These are phyloP conservation scores for Quercus mongolica DNA, from an alignment of 306 rosid species.

Conservation along the genomic window DNA sequence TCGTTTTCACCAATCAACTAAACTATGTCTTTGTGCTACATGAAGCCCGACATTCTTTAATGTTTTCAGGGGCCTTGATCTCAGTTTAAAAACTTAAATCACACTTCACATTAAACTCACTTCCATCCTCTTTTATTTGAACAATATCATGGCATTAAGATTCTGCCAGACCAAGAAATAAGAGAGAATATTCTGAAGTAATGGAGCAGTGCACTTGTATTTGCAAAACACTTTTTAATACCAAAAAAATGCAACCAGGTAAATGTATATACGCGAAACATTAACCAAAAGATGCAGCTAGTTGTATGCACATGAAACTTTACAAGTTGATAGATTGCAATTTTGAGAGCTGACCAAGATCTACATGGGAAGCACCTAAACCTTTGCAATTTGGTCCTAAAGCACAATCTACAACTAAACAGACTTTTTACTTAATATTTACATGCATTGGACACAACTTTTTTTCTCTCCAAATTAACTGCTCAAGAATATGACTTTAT, in stretches of 20 bases:
- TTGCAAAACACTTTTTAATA: neutral
- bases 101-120: no score
- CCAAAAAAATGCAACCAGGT: neutral
- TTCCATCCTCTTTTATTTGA: no score
- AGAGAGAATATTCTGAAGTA: neutral
- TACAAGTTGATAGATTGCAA: conserved; percentile 33
- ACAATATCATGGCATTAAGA: neutral
- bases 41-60: no score
- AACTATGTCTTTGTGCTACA: no score
- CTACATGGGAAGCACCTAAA: conserved; percentile 1
- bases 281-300: neutral
- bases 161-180: neutral
- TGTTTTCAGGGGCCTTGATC: no score
- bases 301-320: conserved; percentile 15
- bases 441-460: conserved; percentile 14
- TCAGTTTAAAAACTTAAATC: no score
- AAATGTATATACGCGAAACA: neutral
- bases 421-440: conserved; percentile 33
- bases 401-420: conserved; percentile 32
- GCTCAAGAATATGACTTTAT: conserved; percentile 70
- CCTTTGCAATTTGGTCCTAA: neutral
- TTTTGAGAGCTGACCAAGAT: conserved; percentile 13
- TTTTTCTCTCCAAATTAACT: conserved; percentile 6
- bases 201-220: neutral
- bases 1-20: neutral